Evolutionary conservation across 192 early-diverging fungal genomes (phyloP).

Genomic region (Obelidium mucronatum): DNA sequence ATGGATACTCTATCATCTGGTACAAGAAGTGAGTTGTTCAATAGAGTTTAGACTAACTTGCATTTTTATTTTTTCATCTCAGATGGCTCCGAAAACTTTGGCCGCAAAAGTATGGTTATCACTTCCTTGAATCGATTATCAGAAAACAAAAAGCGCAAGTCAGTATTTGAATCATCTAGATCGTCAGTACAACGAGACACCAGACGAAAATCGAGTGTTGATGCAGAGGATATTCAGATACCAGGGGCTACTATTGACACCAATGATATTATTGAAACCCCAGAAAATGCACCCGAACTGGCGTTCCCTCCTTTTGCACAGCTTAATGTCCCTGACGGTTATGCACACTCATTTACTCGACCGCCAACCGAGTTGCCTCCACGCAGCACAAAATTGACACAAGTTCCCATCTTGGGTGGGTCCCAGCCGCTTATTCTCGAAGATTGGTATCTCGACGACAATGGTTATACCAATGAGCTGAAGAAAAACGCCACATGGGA

Average conservation of each 20-base stretch:
- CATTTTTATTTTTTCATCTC: neutral
- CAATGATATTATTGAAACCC: neutral
- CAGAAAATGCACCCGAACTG: neutral
- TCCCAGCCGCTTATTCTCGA: constrained; percentile 3
- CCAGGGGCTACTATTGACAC: neutral
- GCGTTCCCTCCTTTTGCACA: constrained; percentile 22
- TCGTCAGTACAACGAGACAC: neutral
- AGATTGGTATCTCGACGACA: constrained; percentile 32
- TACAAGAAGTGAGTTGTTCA: neutral
- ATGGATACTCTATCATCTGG: neutral
- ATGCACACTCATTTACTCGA: constrained; percentile 6
- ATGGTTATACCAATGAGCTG: constrained; percentile 4
- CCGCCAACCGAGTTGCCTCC: neutral
- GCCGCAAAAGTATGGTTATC: constrained; percentile 41
- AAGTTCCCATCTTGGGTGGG: neutral
- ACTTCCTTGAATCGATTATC: constrained; percentile 36
- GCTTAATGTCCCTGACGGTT: constrained; percentile 10
- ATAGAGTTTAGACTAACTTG: neutral
- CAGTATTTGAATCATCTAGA: neutral
- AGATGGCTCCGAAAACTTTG: neutral
- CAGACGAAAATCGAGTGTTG: neutral
- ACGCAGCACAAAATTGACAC: neutral
- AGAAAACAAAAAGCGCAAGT: constrained; percentile 38
- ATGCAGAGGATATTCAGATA: constrained; percentile 14
- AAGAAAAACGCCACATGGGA: constrained; percentile 10